phyloP scores from a whole-genome alignment of 164 flowering plant genomes.

The Santalum album region DNA sequence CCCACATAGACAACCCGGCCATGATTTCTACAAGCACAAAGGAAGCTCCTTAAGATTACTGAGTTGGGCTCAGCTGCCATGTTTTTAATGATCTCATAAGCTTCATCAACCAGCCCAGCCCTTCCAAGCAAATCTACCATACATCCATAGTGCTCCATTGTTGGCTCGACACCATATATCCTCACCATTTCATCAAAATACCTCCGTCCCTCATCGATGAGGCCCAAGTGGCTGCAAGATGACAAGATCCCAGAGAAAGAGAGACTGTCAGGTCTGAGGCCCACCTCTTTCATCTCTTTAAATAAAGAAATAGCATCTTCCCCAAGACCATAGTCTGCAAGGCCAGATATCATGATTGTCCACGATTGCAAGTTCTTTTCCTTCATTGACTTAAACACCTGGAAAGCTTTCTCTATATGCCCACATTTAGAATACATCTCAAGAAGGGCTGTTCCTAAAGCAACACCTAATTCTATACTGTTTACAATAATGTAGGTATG shows the following conservation, averaged over 20 bases:
- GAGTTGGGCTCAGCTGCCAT: constrained; percentile 54
- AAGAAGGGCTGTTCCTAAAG: constrained; percentile 42
- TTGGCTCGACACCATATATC: constrained; percentile 30
- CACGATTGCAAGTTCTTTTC: constrained; percentile 47
- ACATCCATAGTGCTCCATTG: constrained; percentile 59
- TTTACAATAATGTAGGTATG: constrained; percentile 31
- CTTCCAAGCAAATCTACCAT: constrained; percentile 56
- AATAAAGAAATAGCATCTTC: constrained; percentile 41
- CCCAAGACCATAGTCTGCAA: constrained; percentile 39
- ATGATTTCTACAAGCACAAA: constrained; percentile 41
- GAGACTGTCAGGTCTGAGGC: constrained; percentile 34
- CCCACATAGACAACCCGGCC: constrained; percentile 18
- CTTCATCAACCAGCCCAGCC: constrained; percentile 48
- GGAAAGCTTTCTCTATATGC: constrained; percentile 30
- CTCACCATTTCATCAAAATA: constrained; percentile 37
- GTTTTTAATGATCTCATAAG: constrained; percentile 28
- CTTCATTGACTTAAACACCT: constrained; percentile 27
- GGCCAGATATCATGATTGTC: constrained; percentile 47
- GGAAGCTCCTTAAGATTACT: constrained; percentile 42
- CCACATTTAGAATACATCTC: constrained; percentile 60
- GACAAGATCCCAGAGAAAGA: constrained; percentile 38
- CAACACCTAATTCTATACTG: constrained; percentile 24
- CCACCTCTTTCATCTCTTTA: constrained; percentile 27
- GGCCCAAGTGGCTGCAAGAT: constrained; percentile 53
- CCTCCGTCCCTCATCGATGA: constrained; percentile 29